Percentiles rank a stretch among this genome's conserved stretches.
Conservation (phyloP, 1,284 basidiomycete genomes). For the Rhodotorula sp. region DNA sequence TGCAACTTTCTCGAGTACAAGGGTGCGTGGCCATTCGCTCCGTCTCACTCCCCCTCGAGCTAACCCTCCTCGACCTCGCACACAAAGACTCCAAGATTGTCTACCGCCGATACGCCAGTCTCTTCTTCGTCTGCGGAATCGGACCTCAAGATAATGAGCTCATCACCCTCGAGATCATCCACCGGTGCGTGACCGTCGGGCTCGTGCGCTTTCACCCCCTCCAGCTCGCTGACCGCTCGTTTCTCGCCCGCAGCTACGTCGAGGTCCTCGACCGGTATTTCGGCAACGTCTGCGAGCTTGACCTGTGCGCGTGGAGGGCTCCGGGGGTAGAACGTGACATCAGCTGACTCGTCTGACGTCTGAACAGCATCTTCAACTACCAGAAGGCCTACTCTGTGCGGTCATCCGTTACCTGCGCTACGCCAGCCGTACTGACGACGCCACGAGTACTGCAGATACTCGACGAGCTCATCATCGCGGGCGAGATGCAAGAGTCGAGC, state of each 20-base stretch:
- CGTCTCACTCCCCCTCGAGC: background rate
- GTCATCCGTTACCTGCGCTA: background rate
- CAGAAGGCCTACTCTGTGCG: conserved; percentile 90
- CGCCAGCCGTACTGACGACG: background rate
- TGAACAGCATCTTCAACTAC: conserved; percentile 88
- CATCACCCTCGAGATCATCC: conserved; percentile 92
- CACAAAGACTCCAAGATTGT: conserved; percentile 69
- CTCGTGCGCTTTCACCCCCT: background rate
- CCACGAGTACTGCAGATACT: conserved; percentile 64
- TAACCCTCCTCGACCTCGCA: background rate
- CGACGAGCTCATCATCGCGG: conserved; percentile 96
- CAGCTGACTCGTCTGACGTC: background rate
- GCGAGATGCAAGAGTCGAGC: conserved; percentile 96
- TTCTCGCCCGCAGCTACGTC: conserved; percentile 61
- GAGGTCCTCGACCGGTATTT: conserved; percentile 99
- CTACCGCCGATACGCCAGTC: conserved; percentile 92
- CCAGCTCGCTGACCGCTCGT: background rate
- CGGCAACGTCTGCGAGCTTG: conserved; percentile 96
- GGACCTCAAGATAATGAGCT: conserved; percentile 84
- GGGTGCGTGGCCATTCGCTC: conserved; percentile 57
- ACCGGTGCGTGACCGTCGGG: conserved; percentile 58
- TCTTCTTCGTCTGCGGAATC: conserved; percentile 97
- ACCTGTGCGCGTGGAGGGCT: conserved; percentile 62
- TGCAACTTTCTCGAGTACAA: conserved; percentile 99
- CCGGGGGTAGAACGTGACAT: no score